Evolutionary conservation across 1,139 yeast genomes (phyloP).

Genomic region (Tardiomyces blankii): DNA sequence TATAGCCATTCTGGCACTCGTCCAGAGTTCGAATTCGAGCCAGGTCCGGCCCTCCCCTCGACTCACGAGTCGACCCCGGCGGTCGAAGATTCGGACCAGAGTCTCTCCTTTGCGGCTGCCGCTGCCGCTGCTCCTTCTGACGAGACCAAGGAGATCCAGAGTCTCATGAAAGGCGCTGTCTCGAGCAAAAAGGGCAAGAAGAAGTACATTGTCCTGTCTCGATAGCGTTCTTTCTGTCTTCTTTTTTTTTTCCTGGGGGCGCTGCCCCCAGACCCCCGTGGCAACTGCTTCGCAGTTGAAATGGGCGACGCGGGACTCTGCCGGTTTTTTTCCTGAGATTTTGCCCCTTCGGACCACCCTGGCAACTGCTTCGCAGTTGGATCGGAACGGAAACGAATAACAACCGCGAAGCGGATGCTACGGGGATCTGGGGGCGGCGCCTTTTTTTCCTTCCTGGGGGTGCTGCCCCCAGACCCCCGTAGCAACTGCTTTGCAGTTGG

Average conservation of each 20-base stretch:
- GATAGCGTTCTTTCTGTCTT: conserved; percentile 5
- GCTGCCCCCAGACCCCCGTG: too few species aligned
- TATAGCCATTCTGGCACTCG: not conserved
- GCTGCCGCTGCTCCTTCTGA: conserved; percentile 1
- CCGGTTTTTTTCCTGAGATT: too few species aligned
- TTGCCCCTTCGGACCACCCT: too few species aligned
- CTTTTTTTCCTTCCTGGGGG: too few species aligned
- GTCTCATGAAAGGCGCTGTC: not conserved
- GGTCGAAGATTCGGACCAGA: not conserved
- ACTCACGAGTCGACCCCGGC: not conserved
- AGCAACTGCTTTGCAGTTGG: too few species aligned
- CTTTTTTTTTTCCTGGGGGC: not conserved
- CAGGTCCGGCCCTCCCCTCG: not conserved
- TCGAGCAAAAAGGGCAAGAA: conserved; percentile 32
- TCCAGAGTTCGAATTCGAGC: not conserved
- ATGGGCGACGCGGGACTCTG: too few species aligned
- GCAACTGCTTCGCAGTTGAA: too few species aligned
- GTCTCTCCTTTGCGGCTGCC: conserved; percentile 1
- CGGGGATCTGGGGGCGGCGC: too few species aligned
- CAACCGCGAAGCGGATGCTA: too few species aligned
- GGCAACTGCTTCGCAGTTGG: too few species aligned
- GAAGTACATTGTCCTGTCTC: conserved; percentile 24
- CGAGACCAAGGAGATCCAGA: not conserved
- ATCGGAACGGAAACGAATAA: too few species aligned
- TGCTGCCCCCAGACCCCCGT: too few species aligned